Evolutionary conservation across 768 basidiomycete species (phyloP).

Genomic region (Boletales sp.): DNA sequence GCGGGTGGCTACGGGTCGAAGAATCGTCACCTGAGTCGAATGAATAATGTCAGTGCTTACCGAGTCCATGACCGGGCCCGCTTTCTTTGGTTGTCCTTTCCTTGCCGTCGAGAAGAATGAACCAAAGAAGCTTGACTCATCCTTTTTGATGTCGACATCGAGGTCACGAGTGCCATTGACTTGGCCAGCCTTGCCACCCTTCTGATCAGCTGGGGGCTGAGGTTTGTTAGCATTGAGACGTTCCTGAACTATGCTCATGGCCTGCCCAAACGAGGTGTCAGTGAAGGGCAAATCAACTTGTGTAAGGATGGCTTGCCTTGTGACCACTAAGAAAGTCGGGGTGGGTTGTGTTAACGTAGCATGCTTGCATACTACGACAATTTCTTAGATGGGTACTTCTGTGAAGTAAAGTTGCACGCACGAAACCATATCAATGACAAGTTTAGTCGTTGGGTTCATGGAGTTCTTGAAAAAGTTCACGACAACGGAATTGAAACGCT

Average conservation of each 20-base stretch:
- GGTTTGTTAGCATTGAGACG: conserved; percentile 81
- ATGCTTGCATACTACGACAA: conserved; percentile 84
- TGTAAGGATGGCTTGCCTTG: conserved; percentile 45
- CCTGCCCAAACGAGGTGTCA: conserved; percentile 42
- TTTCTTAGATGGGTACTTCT: background rate
- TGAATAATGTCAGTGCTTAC: conserved; percentile 33
- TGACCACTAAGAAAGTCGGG: conserved; percentile 98
- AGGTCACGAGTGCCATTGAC: conserved; percentile 94
- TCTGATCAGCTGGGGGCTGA: conserved; percentile 60
- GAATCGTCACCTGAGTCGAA: conserved; percentile 1
- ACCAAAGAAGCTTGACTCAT: conserved; percentile 90
- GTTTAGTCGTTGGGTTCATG: conserved; percentile 93
- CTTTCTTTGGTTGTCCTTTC: conserved; percentile 63
- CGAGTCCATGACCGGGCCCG: conserved; percentile 55
- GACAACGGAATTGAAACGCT: conserved; percentile 93
- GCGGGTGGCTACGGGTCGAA: conserved; percentile 60
- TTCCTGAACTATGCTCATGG: conserved; percentile 84
- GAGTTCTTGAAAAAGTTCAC: conserved; percentile 95
- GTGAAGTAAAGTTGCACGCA: conserved; percentile 38
- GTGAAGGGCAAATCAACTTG: background rate
- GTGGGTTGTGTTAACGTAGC: conserved; percentile 98
- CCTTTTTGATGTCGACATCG: conserved; percentile 85
- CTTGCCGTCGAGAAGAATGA: conserved; percentile 83
- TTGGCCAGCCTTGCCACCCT: conserved; percentile 58
- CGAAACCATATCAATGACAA: conserved; percentile 91